A percentile compares a stretch with the other conserved stretches of the same genome.
phyloP scores from a whole-genome alignment of 805 yeast genomes.

The Pichia manshurica region DNA sequence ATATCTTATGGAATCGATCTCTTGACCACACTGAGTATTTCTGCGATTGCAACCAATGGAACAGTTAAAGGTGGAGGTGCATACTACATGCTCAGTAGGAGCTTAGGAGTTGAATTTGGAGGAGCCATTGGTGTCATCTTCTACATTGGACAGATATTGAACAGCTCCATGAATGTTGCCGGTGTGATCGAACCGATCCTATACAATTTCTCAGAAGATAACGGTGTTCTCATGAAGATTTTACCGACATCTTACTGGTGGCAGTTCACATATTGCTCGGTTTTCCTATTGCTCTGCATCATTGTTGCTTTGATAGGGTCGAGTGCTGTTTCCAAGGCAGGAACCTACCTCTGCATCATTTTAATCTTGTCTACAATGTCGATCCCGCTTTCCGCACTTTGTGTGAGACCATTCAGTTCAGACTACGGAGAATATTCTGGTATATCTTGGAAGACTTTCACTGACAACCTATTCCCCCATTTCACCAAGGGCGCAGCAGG shows the following conservation, averaged over 20 bases:
- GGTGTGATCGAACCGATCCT: constrained; percentile 91
- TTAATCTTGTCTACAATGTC: constrained; percentile 69
- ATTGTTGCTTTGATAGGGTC: constrained; percentile 77
- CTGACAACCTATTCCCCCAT: constrained; percentile 64
- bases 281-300: constrained; percentile 64
- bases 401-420: constrained; percentile 58
- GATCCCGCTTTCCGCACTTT: constrained; percentile 70
- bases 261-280: constrained; percentile 66
- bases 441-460: constrained; percentile 59
- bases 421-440: constrained; percentile 64
- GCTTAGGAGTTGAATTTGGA: constrained; percentile 96
- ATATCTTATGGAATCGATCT: constrained; percentile 77
- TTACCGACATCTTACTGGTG: constrained; percentile 65
- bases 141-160: constrained; percentile 89
- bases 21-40: constrained; percentile 80
- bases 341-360: constrained; percentile 63
- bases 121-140: constrained; percentile 95
- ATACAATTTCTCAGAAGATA: constrained; percentile 61
- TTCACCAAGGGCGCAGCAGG: constrained; percentile 94
- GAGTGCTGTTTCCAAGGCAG: constrained; percentile 73
- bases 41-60: constrained; percentile 97
- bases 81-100: constrained; percentile 91
- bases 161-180: constrained; percentile 87
- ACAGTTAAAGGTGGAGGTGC: constrained; percentile 98
- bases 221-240: constrained; percentile 50